Conservation (phyloP, 352 stramenopile species). For the Phytophthora fragariaefolia region DNA sequence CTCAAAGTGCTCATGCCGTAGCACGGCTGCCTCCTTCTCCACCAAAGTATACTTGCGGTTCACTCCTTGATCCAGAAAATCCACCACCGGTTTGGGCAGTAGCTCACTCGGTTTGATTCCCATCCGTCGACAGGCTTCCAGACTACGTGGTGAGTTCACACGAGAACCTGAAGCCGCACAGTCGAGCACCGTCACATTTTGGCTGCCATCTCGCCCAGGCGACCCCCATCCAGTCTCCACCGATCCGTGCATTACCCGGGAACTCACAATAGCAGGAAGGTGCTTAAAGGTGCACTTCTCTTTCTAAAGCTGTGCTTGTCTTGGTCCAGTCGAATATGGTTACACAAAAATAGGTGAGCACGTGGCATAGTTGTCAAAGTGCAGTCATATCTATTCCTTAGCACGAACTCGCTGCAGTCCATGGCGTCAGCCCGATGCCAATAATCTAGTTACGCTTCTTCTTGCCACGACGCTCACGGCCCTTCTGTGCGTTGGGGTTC, state of each 20-base stretch:
- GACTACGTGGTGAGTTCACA: slow-evolving; percentile 66
- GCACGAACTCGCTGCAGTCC: not conserved
- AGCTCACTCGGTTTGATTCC: slow-evolving; percentile 75
- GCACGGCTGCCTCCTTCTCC: slow-evolving; percentile 74
- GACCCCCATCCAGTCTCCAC: slow-evolving; percentile 13
- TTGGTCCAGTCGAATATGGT: not conserved
- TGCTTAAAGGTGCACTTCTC: not conserved
- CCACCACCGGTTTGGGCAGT: slow-evolving; percentile 53
- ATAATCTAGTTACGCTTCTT: slow-evolving; percentile 92
- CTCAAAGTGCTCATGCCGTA: slow-evolving; percentile 80
- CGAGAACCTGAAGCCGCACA: slow-evolving; percentile 53
- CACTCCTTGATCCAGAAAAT: slow-evolving; percentile 59
- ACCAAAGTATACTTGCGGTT: slow-evolving; percentile 66
- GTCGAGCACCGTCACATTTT: slow-evolving; percentile 61
- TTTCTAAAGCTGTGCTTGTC: slow-evolving; percentile 15
- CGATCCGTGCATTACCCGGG: slow-evolving; percentile 17
- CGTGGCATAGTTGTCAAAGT: not conserved
- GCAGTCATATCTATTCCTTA: slow-evolving; percentile 31
- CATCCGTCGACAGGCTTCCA: slow-evolving; percentile 74
- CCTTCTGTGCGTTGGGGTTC: slow-evolving; percentile 97
- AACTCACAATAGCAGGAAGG: not conserved
- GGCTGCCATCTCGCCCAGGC: slow-evolving; percentile 29
- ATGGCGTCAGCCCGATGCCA: not conserved
- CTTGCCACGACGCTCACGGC: slow-evolving; percentile 96
- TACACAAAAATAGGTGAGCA: slow-evolving; percentile 24